Evolutionary conservation across 495 filamentous ascomycete genomes (phyloP), one percentile per base, ranked within the genome.

Genomic region (Neurospora tetraspora): DNA sequence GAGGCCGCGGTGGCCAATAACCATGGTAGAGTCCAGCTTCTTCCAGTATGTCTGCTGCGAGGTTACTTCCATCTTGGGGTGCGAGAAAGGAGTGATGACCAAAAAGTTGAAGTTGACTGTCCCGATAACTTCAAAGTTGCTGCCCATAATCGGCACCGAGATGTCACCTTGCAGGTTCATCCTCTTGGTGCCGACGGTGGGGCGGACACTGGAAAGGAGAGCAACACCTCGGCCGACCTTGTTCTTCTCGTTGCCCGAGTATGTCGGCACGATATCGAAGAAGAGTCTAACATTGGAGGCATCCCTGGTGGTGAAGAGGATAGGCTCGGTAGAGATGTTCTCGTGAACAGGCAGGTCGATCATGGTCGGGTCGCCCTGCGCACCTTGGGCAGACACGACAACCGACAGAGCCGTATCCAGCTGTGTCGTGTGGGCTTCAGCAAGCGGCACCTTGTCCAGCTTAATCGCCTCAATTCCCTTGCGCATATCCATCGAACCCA

Each of bases 191-290:
- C 96, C 96, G 39, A 98, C 81, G 8, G 85, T 90, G 0, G 91
- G 92, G 71, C 92, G 94, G 72, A 99, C 87, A 73, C 89, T 94
- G 4, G 92, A 93, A 6, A 99, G 88, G 45, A 98, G 85, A 1
- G 96, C 96, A 37, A 98, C 96, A 38, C 90, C 96, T 18, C 96
- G 91, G n/a, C 94, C 96, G 43, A 98, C 88, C 74, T 96, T 91
- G 74, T 92, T 86, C 70, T 97, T 93, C 69, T 93, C 89, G 20
- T 90, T 90, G n/a, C 94, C 96, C 43, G 94, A 89, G 83, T 98
- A 98, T 2, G 96, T 98, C n/a, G 95, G 96, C 11, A 98, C 90
- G 71, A 99, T 93, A 77, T 99, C 96, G 76, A 99, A 99, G 43
- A 96, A 84, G 27, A 99, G 84, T 81, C 94, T 93, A 47, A 98